A percentile compares a stretch with the other conserved stretches of the same genome.
phyloP scores from a whole-genome alignment of 768 basidiomycete genomes.

The Mycena filopes region DNA sequence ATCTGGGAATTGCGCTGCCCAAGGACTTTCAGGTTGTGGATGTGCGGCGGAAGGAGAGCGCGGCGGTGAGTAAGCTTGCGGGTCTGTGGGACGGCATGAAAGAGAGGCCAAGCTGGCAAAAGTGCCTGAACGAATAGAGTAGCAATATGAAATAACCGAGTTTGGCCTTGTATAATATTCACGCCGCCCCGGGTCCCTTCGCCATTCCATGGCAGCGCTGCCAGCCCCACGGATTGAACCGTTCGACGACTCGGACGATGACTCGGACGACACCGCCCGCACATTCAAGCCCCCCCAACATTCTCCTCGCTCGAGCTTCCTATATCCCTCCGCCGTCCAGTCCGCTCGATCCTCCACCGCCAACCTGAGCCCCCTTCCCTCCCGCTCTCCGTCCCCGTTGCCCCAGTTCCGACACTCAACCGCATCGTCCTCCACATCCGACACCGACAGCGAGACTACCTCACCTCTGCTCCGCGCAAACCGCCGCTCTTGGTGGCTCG shows the following conservation, averaged over 20 bases:
- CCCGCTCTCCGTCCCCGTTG: slow-evolving; percentile 69
- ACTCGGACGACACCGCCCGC: slow-evolving; percentile 51
- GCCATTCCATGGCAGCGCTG: not conserved
- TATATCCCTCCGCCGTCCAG: slow-evolving; percentile 46
- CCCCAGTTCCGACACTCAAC: slow-evolving; percentile 62
- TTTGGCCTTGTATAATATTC: not conserved
- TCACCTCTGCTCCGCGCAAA: slow-evolving; percentile 55
- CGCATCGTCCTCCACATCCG: slow-evolving; percentile 64
- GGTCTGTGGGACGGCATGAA: slow-evolving; percentile 79
- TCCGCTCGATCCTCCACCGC: slow-evolving; percentile 54
- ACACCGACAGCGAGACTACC: slow-evolving; percentile 70
- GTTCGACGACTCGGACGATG: slow-evolving; percentile 59
- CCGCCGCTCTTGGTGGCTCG: slow-evolving; percentile 52
- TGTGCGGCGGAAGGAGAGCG: slow-evolving; percentile 43
- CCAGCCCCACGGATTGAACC: slow-evolving; percentile 41
- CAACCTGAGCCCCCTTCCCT: slow-evolving; percentile 68
- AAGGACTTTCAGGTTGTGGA: slow-evolving; percentile 52
- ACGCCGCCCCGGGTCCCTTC: too few relatives aligned
- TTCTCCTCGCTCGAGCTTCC: slow-evolving; percentile 42
- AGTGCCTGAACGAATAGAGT: slow-evolving; percentile 28
- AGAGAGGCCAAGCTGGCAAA: slow-evolving; percentile 77
- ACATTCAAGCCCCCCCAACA: slow-evolving; percentile 34
- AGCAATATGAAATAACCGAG: not conserved
- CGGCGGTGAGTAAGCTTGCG: slow-evolving; percentile 63
- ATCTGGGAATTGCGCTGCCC: slow-evolving; percentile 58